Conservation (phyloP, 257 asterid species). For the Mentha longifolia region DNA sequence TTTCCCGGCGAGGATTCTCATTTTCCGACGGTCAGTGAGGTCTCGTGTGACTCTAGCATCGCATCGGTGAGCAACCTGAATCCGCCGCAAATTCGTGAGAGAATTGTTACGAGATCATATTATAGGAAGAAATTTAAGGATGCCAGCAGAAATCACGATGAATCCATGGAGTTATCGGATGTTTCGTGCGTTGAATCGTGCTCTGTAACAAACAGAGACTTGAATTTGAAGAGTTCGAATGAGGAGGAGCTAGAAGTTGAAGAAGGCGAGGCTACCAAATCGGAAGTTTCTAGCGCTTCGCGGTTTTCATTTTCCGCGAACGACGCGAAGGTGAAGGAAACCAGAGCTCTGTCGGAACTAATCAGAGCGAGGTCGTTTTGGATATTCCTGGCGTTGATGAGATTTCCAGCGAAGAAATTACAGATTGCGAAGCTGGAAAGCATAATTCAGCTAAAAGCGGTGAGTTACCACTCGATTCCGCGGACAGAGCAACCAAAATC, state of each 20-base stretch:
- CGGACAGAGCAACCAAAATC: slow-evolving; percentile 32
- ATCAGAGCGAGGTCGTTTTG: slow-evolving; percentile 34
- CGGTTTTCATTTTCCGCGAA: slow-evolving; percentile 32
- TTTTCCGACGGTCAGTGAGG: slow-evolving; percentile 36
- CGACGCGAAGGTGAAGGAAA: slow-evolving; percentile 34
- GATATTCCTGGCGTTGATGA: slow-evolving; percentile 30
- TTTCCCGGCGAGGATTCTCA: slow-evolving; percentile 34
- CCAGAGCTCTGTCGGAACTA: slow-evolving; percentile 36
- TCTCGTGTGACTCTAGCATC: slow-evolving; percentile 58
- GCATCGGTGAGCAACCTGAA: slow-evolving; percentile 50
- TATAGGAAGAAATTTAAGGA: slow-evolving; percentile 38
- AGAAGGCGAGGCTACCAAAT: slow-evolving; percentile 39
- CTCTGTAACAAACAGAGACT: slow-evolving; percentile 51
- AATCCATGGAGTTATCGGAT: slow-evolving; percentile 60
- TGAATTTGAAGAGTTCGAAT: slow-evolving; percentile 40
- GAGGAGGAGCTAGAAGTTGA: slow-evolving; percentile 39
- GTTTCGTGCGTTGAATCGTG: slow-evolving; percentile 87
- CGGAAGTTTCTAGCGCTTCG: slow-evolving; percentile 51
- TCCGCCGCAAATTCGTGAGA: slow-evolving; percentile 37
- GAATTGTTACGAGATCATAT: slow-evolving; percentile 48
- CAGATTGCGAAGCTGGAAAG: slow-evolving; percentile 35
- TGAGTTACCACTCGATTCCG: slow-evolving; percentile 41
- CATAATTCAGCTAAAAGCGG: slow-evolving; percentile 35
- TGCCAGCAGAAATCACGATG: slow-evolving; percentile 31
- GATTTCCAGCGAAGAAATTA: slow-evolving; percentile 26